Evolutionary conservation across 2,329 filamentous ascomycete species (phyloP).

Genomic region (Dothistroma pini): DNA sequence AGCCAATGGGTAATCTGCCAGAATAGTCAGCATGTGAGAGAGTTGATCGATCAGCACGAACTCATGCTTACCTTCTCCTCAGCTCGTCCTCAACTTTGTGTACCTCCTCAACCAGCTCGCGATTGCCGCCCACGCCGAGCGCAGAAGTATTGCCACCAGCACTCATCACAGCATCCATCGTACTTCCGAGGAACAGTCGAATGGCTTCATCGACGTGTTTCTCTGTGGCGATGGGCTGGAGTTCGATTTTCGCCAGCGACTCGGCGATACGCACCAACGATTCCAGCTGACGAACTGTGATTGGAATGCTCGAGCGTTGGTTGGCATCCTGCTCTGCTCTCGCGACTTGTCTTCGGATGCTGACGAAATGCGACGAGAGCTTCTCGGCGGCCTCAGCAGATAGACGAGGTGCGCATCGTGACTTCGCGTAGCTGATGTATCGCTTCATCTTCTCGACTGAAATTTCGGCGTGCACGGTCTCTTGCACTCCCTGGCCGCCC

Average conservation of each 20-base stretch:
- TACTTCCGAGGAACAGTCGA: constrained; percentile 89
- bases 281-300: constrained; percentile 94
- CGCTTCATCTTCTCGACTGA: constrained; percentile 95
- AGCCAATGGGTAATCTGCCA: constrained; percentile 73
- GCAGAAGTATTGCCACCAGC: constrained; percentile 63
- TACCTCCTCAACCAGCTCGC: constrained; percentile 88
- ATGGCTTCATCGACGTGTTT: constrained; percentile 96
- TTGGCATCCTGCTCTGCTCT: constrained; percentile 87
- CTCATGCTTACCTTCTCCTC: constrained; percentile 55
- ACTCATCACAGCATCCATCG: constrained; percentile 82
- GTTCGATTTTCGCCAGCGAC: constrained; percentile 83
- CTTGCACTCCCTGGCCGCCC: constrained; percentile 78
- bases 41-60: not conserved
- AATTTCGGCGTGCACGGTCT: constrained; percentile 86
- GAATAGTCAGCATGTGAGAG: constrained; percentile 10
- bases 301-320: constrained; percentile 87
- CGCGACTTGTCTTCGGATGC: constrained; percentile 90
- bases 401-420: constrained; percentile 88
- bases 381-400: constrained; percentile 91
- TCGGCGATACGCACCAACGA: constrained; percentile 97
- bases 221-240: constrained; percentile 83
- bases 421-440: constrained; percentile 96
- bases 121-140: constrained; percentile 69
- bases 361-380: constrained; percentile 94
- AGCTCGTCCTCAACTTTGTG: constrained; percentile 84